Conservation (phyloP, 805 yeast genomes). For the Diddensiella transvaalensis region DNA sequence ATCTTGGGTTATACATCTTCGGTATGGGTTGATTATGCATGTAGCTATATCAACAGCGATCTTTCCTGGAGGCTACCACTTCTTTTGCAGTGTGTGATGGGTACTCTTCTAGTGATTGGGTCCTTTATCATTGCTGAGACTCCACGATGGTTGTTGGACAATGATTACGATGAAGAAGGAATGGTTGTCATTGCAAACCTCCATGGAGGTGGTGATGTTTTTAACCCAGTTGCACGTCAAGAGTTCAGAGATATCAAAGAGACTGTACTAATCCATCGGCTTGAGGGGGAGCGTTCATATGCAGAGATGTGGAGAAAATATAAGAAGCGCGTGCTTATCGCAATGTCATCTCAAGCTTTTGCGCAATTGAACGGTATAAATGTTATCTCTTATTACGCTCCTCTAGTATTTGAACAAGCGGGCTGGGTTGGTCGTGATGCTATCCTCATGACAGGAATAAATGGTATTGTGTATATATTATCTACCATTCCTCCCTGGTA, state of each 20-base stretch:
- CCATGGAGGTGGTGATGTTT: constrained; percentile 73
- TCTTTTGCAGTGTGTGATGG: constrained; percentile 71
- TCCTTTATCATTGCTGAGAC: constrained; percentile 79
- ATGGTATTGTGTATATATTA: constrained; percentile 53
- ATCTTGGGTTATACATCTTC: constrained; percentile 75
- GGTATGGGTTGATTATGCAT: constrained; percentile 82
- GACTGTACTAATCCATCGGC: constrained; percentile 65
- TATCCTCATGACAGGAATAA: constrained; percentile 84
- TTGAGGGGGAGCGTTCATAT: constrained; percentile 78
- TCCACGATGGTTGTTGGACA: constrained; percentile 86
- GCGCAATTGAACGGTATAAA: constrained; percentile 94
- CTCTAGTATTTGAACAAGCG: constrained; percentile 89
- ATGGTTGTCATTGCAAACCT: constrained; percentile 79
- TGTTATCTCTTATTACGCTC: constrained; percentile 89
- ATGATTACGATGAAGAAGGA: constrained; percentile 77
- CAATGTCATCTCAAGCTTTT: constrained; percentile 86
- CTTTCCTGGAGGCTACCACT: constrained; percentile 78
- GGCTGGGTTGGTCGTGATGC: constrained; percentile 92
- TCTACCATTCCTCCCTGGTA: constrained; percentile 90
- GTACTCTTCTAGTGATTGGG: constrained; percentile 63
- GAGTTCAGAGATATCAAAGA: constrained; percentile 83
- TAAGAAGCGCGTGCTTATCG: constrained; percentile 73
- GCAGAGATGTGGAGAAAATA: constrained; percentile 72
- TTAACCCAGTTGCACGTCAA: constrained; percentile 60
- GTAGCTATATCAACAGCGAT: constrained; percentile 59